Conservation (phyloP, 495 filamentous ascomycete genomes). For the Terfezia boudieri region DNA sequence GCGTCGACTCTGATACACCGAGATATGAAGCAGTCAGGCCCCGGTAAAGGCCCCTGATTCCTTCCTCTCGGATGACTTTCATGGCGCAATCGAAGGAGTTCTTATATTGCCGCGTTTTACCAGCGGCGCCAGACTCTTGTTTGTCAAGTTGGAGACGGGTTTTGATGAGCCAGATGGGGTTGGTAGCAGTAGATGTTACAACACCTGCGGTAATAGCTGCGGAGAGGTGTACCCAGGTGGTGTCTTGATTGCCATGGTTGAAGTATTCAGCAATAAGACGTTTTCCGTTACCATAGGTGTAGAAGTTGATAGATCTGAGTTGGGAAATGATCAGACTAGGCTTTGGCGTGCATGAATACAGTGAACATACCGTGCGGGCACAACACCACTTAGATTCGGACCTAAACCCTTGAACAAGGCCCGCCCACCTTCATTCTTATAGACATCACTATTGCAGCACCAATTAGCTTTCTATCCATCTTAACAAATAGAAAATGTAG, state of each 20-base stretch:
- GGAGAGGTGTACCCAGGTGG: slow-evolving; percentile 46
- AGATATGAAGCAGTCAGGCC: slow-evolving; percentile 74
- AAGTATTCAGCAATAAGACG: slow-evolving; percentile 42
- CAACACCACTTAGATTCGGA: slow-evolving; percentile 67
- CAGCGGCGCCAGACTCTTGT: slow-evolving; percentile 27
- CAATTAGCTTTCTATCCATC: background rate
- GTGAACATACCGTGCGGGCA: slow-evolving; percentile 39
- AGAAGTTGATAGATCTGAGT: slow-evolving; percentile 57
- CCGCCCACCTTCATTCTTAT: slow-evolving; percentile 54
- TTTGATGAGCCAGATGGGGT: slow-evolving; percentile 86
- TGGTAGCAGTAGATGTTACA: slow-evolving; percentile 63
- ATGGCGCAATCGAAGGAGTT: slow-evolving; percentile 62
- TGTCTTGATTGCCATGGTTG: slow-evolving; percentile 36
- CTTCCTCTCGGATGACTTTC: slow-evolving; percentile 57
- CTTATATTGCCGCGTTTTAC: slow-evolving; percentile 39
- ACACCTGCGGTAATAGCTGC: slow-evolving; percentile 55
- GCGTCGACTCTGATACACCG: slow-evolving; percentile 61
- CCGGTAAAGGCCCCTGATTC: slow-evolving; percentile 55
- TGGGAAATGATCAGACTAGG: too few relatives aligned
- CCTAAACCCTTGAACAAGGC: slow-evolving; percentile 77
- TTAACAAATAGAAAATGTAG: background rate
- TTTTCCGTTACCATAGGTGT: slow-evolving; percentile 74
- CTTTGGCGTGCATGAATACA: background rate
- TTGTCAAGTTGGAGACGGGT: slow-evolving; percentile 74
- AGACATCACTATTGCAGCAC: slow-evolving; percentile 29